phyloP scores from a whole-genome alignment of 352 stramenopile species.

The Plasmopara viticola region DNA sequence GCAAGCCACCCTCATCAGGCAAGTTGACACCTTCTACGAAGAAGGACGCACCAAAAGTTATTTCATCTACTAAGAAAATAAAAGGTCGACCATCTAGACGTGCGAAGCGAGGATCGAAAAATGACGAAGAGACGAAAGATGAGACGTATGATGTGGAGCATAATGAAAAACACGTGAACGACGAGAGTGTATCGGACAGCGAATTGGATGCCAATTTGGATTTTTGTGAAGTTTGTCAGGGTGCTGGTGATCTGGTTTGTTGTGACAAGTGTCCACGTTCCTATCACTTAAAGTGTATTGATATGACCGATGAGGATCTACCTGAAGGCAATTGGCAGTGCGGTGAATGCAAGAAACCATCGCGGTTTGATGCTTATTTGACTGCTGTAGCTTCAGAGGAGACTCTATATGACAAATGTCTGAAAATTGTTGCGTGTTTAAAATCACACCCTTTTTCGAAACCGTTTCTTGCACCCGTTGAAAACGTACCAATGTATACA shows the following conservation, averaged over 20 bases:
- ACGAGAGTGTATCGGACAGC: slow-evolving; percentile 33
- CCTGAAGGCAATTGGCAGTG: slow-evolving; percentile 82
- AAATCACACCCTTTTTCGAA: slow-evolving; percentile 76
- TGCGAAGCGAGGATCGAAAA: slow-evolving; percentile 9
- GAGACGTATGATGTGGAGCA: slow-evolving; percentile 14
- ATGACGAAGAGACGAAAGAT: slow-evolving; percentile 21
- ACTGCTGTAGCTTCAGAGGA: slow-evolving; percentile 39
- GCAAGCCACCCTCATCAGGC: slow-evolving; percentile 5
- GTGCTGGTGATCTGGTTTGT: slow-evolving; percentile 80
- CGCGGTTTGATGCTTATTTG: slow-evolving; percentile 52
- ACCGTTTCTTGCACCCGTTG: slow-evolving; percentile 67
- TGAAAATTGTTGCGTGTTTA: slow-evolving; percentile 63
- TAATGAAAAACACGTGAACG: slow-evolving; percentile 14
- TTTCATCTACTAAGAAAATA: slow-evolving; percentile 12
- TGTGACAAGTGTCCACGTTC: slow-evolving; percentile 89
- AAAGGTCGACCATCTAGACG: slow-evolving; percentile 17
- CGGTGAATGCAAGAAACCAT: slow-evolving; percentile 63
- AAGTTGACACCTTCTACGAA: slow-evolving; percentile 1
- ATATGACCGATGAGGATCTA: slow-evolving; percentile 63
- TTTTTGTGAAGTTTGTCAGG: slow-evolving; percentile 80
- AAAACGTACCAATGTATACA: slow-evolving; percentile 66
- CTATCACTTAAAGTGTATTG: slow-evolving; percentile 86
- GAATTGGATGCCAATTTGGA: slow-evolving; percentile 78
- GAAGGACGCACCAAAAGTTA: slow-evolving; percentile 11
- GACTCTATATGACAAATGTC: slow-evolving; percentile 52